Conservation (phyloP, 2,329 filamentous ascomycete species). For the Xylariaceae sp. region DNA sequence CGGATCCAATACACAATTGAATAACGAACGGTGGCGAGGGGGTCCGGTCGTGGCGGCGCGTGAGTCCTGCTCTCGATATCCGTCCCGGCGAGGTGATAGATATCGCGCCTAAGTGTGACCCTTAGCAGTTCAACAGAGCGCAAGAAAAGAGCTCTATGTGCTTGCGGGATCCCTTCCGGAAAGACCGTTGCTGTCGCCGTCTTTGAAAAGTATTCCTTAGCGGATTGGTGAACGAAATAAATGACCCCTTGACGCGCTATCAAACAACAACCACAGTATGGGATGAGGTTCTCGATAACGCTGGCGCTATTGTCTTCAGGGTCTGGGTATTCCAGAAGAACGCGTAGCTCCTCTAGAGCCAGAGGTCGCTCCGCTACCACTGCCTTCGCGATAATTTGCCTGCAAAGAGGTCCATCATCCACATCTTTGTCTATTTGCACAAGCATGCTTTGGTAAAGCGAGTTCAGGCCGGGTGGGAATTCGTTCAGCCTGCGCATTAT, state of each 20-base stretch:
- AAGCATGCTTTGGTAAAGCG: slow-evolving; percentile 40
- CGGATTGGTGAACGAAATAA: slow-evolving; percentile 42
- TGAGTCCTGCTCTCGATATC: slow-evolving; percentile 22
- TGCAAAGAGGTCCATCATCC: slow-evolving; percentile 31
- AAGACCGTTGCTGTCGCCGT: slow-evolving; percentile 29
- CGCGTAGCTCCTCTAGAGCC: slow-evolving; percentile 33
- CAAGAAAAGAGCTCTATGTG: slow-evolving; percentile 34
- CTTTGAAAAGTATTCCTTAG: slow-evolving; percentile 39
- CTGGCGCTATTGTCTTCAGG: not conserved
- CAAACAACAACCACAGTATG: slow-evolving; percentile 40
- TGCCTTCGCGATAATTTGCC: slow-evolving; percentile 33
- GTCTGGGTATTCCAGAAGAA: slow-evolving; percentile 11
- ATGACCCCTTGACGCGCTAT: slow-evolving; percentile 30
- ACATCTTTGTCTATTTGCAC: slow-evolving; percentile 28
- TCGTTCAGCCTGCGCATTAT: not conserved
- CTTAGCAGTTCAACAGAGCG: slow-evolving; percentile 34
- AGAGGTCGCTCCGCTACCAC: slow-evolving; percentile 37
- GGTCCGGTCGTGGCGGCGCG: slow-evolving; percentile 25
- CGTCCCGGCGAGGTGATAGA: slow-evolving; percentile 32
- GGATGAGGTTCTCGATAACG: slow-evolving; percentile 29
- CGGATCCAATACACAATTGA: slow-evolving; percentile 35
- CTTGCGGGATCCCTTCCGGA: slow-evolving; percentile 20
- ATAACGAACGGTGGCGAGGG: slow-evolving; percentile 29
- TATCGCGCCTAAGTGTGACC: slow-evolving; percentile 32
- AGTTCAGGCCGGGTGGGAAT: slow-evolving; percentile 36